Evolutionary conservation across 2,329 filamentous ascomycete species (phyloP), one percentile per base, ranked within the genome.

Genomic region (Cladophialophora carrionii): DNA sequence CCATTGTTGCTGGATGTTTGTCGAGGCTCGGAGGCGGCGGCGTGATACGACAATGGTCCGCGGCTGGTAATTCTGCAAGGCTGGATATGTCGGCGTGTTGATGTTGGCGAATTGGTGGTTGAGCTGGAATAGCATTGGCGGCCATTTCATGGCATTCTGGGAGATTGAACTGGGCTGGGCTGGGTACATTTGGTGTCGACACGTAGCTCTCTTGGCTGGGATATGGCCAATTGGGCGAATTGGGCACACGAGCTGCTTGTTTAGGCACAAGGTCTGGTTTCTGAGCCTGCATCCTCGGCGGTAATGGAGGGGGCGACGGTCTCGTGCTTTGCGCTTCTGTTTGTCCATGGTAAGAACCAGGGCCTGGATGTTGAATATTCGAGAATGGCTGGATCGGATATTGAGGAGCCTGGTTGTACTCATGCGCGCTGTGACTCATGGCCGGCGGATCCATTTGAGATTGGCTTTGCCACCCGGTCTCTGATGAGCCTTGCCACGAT

Each of bases 61-160:
- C 3, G 6, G 14, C 37, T n/a, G 37, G 46, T 22, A 60, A 34
- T 60, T 60, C 46, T n/a, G 57, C 43, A 20, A 52, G 14, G 22
- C 14, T 29, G 20, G 41, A 12, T 6, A 31, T 32, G 24, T 29
- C 14, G 22, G 14, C 46, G 3, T 26, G n/a, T 14, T 58, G 41
- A n/a, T 43, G 29, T 10, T 12, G 12, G 14, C 12, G 29, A 22
- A 22, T 5, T n/a, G 14, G 34, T 52, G 8, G 46, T 51, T 20
- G 12, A 51, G 10, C 5, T 54, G 48, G 4, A 26, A 52, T 20
- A 20, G 52, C 10, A 4, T 54, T 56, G n/a, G 61, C 64, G 24
- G 57, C 43, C 61, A 64, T 60, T 52, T 66, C 64, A 58, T 66
- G 31, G 17, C 60, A 66, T n/a, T 43, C 49, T 6, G 24, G 31